Base-by-base conservation (phyloP, 2,329 filamentous ascomycete genomes). In the Bipolaris bicolor region DNA sequence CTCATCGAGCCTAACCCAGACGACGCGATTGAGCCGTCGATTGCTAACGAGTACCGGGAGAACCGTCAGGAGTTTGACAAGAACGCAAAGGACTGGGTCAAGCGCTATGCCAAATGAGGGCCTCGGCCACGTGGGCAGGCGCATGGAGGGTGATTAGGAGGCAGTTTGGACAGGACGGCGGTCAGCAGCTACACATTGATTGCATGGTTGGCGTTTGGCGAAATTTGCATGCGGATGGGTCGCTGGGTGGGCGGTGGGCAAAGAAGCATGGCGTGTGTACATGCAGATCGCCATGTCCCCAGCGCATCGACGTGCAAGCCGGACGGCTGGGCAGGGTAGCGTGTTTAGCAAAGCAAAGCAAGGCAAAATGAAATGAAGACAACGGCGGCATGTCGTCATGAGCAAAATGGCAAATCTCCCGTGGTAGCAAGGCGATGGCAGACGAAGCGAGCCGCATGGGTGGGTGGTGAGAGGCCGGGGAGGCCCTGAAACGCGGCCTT, bases 21-120 rank as follows among this genome's bases (percentile, higher is more conserved):
- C 69, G 93, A 97, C 78, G 90, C 93, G 26, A 89, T 97, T 64
- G 93, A 97, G 83, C 82, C 87, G 3, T 83, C 88, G 63, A 96
- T 97, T 73, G 93, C 92, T 20, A 90, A 96, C 60, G 89, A 96
- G 81, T 97, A 85, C 78, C 87, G 87, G 74, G 84, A 82, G 62
- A 85, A 93, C 68, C 81, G 84, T 41, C 78, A 80, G 48, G 84
- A 83, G 64, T 97, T 90, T 72, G 88, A 93, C 55, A 89, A 90
- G 82, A 88, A 85, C 49, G 93, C 88, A 7, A 85, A 83, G 76
- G 80, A 84, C n/a, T 92, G 91, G 82, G 89, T 91, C 44, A 82
- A 84, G 68, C 85, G 87, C 66, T 92, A 92, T 76, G 92, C 92
- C 10, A 83, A 70, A 64, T 77, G 59, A 64, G 48, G 37, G 46